phyloP scores from a whole-genome alignment of 2,329 filamentous ascomycete species.

The Coleophoma eucalyptorum region DNA sequence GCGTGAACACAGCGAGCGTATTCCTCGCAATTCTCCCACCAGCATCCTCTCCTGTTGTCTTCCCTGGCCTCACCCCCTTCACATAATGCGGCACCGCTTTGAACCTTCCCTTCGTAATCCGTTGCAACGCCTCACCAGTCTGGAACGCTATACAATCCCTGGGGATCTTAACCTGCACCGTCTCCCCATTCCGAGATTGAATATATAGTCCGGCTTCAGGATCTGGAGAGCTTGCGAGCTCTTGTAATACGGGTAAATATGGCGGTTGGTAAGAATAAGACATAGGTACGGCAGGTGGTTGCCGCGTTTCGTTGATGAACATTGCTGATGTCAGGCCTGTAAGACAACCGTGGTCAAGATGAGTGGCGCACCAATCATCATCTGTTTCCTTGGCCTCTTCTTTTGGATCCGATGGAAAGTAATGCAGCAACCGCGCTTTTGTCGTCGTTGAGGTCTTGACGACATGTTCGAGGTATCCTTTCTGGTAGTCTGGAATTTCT shows the following conservation, averaged over 20 bases:
- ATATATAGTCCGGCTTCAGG: slow-evolving; percentile 90
- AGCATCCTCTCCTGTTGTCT: slow-evolving; percentile 30
- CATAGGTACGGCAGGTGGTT: slow-evolving; percentile 29
- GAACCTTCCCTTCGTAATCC: slow-evolving; percentile 88
- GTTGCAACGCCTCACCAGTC: slow-evolving; percentile 86
- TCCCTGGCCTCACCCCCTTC: slow-evolving; percentile 61
- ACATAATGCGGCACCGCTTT: slow-evolving; percentile 97
- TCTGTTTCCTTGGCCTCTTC: slow-evolving; percentile 44
- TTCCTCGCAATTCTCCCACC: slow-evolving; percentile 66
- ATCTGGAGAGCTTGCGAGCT: slow-evolving; percentile 75
- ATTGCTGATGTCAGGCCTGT: slow-evolving; percentile 93
- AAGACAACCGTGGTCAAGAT: slow-evolving; percentile 88
- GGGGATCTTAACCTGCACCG: slow-evolving; percentile 90
- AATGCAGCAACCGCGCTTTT: slow-evolving; percentile 89
- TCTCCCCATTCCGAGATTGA: slow-evolving; percentile 74
- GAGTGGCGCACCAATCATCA: slow-evolving; percentile 93
- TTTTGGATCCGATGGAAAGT: slow-evolving; percentile 64
- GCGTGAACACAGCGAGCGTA: slow-evolving; percentile 93
- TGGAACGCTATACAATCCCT: slow-evolving; percentile 92
- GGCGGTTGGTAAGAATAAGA: slow-evolving; percentile 23
- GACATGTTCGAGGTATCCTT: slow-evolving; percentile 80
- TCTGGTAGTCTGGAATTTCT: slow-evolving; percentile 73
- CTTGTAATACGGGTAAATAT: slow-evolving; percentile 51
- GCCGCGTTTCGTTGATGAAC: slow-evolving; percentile 77
- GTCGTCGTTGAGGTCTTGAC: slow-evolving; percentile 83